These are phyloP conservation scores for Melanogaster broomeanus DNA, from an alignment of 768 basidiomycete species.

Conservation along the genomic window DNA sequence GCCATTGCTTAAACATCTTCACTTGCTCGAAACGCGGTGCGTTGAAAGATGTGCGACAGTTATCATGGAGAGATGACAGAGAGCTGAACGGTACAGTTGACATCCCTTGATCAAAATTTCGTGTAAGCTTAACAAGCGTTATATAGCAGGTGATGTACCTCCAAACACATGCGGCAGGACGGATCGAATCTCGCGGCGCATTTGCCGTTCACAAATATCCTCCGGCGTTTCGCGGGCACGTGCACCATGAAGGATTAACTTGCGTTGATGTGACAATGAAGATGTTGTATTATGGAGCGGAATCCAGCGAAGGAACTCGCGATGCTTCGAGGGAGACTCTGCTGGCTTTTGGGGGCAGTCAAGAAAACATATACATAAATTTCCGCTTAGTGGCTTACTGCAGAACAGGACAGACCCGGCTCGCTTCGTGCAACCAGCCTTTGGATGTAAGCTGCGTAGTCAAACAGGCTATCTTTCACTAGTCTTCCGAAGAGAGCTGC, in stretches of 20 bases:
- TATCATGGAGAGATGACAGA: slow-evolving; percentile 39
- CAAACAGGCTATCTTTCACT: slow-evolving; percentile 68
- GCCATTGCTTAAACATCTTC: slow-evolving; percentile 68
- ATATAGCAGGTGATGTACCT: slow-evolving; percentile 37
- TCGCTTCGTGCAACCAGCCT: slow-evolving; percentile 82
- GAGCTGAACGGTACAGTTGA: slow-evolving; percentile 30
- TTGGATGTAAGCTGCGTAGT: slow-evolving; percentile 74
- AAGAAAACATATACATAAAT: background rate
- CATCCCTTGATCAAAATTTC: slow-evolving; percentile 33
- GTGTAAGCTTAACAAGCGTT: slow-evolving; percentile 3
- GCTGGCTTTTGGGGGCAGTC: slow-evolving; percentile 6
- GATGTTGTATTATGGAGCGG: slow-evolving; percentile 62
- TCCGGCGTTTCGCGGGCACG: slow-evolving; percentile 71
- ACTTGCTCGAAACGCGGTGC: slow-evolving; percentile 78
- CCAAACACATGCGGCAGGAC: slow-evolving; percentile 70
- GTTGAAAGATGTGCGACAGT: slow-evolving; percentile 47
- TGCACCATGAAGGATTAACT: slow-evolving; percentile 66
- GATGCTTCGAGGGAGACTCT: slow-evolving; percentile 55
- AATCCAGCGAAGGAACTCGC: slow-evolving; percentile 69
- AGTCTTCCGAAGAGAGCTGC: slow-evolving; percentile 73
- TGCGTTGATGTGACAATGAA: slow-evolving; percentile 68
- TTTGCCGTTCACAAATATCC: slow-evolving; percentile 66
- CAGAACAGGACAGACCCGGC: slow-evolving; percentile 50
- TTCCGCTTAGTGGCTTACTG: slow-evolving; percentile 39
- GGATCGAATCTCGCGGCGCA: slow-evolving; percentile 67